Evolutionary conservation across 2,329 filamentous ascomycete genomes (phyloP).

Genomic region (Botrytis deweyae): DNA sequence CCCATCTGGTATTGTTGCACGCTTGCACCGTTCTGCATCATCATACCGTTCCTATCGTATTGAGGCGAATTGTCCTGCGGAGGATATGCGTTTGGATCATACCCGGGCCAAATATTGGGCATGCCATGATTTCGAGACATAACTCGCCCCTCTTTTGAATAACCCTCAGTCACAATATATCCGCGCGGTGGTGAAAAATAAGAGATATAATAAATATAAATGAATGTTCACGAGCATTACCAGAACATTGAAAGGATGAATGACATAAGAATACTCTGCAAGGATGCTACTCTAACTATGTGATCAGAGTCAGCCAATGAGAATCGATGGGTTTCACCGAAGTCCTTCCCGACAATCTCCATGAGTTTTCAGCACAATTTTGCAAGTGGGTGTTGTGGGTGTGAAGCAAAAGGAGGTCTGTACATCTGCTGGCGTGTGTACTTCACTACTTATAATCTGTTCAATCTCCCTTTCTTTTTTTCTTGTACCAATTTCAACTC

Average conservation of each 20-base stretch:
- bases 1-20: slow-evolving; percentile 18
- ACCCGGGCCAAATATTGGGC: slow-evolving; percentile 17
- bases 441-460: slow-evolving; percentile 2
- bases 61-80: slow-evolving; percentile 18
- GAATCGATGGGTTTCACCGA: not conserved
- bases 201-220: slow-evolving; percentile 7
- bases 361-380: slow-evolving; percentile 4
- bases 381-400: slow-evolving; percentile 5
- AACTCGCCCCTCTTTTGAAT: slow-evolving; percentile 10
- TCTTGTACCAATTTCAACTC: not conserved
- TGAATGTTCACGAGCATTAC: not conserved
- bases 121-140: slow-evolving; percentile 23
- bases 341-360: not conserved
- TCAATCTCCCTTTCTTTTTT: not conserved
- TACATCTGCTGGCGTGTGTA: slow-evolving; percentile 6
- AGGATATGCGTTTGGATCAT: slow-evolving; percentile 22
- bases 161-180: not conserved
- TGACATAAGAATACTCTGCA: slow-evolving; percentile 14
- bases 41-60: slow-evolving; percentile 16
- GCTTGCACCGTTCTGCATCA: slow-evolving; percentile 18
- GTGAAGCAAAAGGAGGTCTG: slow-evolving; percentile 8
- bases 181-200: not conserved
- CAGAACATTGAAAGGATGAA: not conserved
- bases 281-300: not conserved
- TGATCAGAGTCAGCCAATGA: not conserved